Evolutionary conservation across 163 green algal genomes (phyloP).

Genomic region (Scenedesmus sp.): DNA sequence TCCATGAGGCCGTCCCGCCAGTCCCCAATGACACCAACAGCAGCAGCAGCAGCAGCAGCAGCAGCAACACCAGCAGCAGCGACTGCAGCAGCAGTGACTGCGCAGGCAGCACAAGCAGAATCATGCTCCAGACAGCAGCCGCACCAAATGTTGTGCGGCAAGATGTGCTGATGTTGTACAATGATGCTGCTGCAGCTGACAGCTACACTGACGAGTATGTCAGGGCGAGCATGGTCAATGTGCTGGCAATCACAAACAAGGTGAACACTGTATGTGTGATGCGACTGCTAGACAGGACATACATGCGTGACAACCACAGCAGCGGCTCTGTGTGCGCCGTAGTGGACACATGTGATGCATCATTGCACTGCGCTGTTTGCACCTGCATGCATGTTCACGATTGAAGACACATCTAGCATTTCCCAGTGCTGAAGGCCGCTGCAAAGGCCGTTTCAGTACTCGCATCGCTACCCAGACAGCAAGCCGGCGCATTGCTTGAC

Average conservation of each 20-base stretch:
- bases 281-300: no score
- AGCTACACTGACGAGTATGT: background rate
- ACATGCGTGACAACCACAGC: background rate
- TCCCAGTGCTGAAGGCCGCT: no score
- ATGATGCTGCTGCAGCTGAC: background rate
- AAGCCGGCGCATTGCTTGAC: no score
- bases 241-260: background rate
- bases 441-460: no score
- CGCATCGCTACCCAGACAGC: no score
- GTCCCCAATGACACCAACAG: background rate
- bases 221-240: background rate
- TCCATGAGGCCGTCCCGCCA: background rate
- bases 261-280: background rate
- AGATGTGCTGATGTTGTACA: conserved; percentile 1
- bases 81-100: background rate
- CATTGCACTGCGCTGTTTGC: no score
- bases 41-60: background rate
- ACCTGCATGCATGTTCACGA: no score
- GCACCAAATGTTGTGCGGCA: conserved; percentile 1
- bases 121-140: background rate
- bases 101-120: background rate
- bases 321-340: no score
- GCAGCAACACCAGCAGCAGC: background rate
- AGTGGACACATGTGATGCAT: no score
- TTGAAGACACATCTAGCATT: no score